These are phyloP conservation scores for Penicillium odoratum DNA, from an alignment of 495 filamentous ascomycete species.

Conservation along the genomic window DNA sequence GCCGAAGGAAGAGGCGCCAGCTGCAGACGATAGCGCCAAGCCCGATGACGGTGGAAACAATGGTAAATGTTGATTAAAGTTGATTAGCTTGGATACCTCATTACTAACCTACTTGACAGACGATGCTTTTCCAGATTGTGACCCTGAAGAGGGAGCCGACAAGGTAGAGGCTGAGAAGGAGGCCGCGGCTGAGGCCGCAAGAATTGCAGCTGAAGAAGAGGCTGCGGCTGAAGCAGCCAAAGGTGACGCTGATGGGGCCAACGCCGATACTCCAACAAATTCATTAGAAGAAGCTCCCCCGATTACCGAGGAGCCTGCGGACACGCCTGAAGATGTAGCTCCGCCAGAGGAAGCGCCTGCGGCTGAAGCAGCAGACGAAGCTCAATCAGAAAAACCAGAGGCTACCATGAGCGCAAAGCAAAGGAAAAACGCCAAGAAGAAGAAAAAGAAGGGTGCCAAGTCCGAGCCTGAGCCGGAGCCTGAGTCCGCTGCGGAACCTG, in stretches of 20 bases:
- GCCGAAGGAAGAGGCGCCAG: conserved; percentile 12
- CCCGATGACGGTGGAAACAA: conserved; percentile 18
- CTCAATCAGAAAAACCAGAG: background rate
- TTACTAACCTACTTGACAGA: conserved; percentile 19
- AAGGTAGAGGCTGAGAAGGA: conserved; percentile 35
- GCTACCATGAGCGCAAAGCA: background rate
- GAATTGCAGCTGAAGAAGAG: conserved; percentile 25
- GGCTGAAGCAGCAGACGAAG: conserved; percentile 14
- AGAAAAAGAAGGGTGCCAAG: background rate
- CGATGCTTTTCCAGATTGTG: conserved; percentile 33
- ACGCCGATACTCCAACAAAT: background rate
- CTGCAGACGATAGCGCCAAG: conserved; percentile 15
- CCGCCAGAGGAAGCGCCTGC: conserved; percentile 11
- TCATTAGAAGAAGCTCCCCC: background rate
- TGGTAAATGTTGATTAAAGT: conserved; percentile 12
- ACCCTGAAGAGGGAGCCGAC: conserved; percentile 29
- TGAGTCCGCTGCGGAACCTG: background rate
- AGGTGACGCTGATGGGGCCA: conserved; percentile 1
- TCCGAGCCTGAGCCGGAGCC: conserved; percentile 3
- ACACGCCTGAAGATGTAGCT: conserved; percentile 12
- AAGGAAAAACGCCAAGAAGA: background rate
- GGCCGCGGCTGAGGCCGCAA: conserved; percentile 24
- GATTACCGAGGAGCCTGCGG: background rate
- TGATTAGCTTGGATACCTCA: background rate
- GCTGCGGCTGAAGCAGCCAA: conserved; percentile 12